phyloP scores from a whole-genome alignment of 805 yeast species.

The Scheffersomyces ergatensis region DNA sequence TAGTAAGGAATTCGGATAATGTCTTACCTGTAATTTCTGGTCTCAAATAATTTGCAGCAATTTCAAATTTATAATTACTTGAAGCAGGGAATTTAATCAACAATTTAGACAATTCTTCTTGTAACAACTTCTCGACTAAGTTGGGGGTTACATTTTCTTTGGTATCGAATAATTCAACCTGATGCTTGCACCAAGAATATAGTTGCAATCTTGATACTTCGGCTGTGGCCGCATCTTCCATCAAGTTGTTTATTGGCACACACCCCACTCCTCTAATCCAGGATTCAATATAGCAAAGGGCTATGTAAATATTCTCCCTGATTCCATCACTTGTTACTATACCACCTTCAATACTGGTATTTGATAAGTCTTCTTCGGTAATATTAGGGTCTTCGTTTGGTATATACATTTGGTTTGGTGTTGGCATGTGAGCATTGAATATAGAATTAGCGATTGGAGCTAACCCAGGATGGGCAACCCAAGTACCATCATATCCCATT shows the following conservation, averaged over 20 bases:
- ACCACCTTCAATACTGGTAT: slow-evolving; percentile 12
- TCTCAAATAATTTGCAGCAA: slow-evolving; percentile 14
- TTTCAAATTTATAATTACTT: slow-evolving; percentile 10
- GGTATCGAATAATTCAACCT: slow-evolving; percentile 12
- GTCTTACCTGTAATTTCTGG: slow-evolving; percentile 17
- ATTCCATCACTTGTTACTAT: slow-evolving; percentile 14
- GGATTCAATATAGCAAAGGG: slow-evolving; percentile 17
- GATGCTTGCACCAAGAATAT: slow-evolving; percentile 18
- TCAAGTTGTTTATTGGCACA: slow-evolving; percentile 18
- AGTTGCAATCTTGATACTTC: slow-evolving; percentile 19
- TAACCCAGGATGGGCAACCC: slow-evolving; percentile 22
- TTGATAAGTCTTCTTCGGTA: slow-evolving; percentile 11
- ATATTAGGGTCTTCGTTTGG: slow-evolving; percentile 9
- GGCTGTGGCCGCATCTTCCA: slow-evolving; percentile 24
- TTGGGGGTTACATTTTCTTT: slow-evolving; percentile 12
- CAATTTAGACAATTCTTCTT: slow-evolving; percentile 13
- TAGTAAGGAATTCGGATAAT: slow-evolving; percentile 16
- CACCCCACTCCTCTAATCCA: slow-evolving; percentile 20
- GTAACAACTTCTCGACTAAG: slow-evolving; percentile 8
- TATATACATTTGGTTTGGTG: slow-evolving; percentile 18
- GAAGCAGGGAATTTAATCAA: neutral
- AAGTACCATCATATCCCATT: slow-evolving; percentile 20
- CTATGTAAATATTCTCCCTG: slow-evolving; percentile 17
- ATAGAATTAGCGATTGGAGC: slow-evolving; percentile 16
- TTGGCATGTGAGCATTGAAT: slow-evolving; percentile 17